Evolutionary conservation across 2,329 filamentous ascomycete species (phyloP), one percentile per base, ranked within the genome.

Genomic region (Penicillium rolfsii): DNA sequence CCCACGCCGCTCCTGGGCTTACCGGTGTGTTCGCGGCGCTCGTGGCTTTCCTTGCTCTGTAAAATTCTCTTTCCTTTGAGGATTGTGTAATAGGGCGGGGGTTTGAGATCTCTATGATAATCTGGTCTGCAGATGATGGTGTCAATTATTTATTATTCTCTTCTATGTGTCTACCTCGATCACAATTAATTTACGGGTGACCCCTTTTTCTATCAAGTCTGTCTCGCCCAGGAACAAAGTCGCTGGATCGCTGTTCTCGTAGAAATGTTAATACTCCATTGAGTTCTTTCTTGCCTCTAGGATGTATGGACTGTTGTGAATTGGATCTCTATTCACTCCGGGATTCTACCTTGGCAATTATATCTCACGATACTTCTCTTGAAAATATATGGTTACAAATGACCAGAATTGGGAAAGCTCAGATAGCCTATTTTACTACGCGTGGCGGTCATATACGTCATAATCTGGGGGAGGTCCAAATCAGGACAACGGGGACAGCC

Each of bases 31-130:
- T 56, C 19, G 48, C 48, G 22, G 36, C 58, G 14, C 7, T 52
- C 36, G 46, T 56, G 35, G 53, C 46, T 2, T 49, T 52, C 46
- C 46, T 57, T 11, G 46, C 55, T 33, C 38, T 52, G 35, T 55
- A 46, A 45, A 55, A 35, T 22, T 22, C 19, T 14, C 1, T 24
- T 24, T 33, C 19, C 2, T 3, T 14, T 16, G 38, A 24, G 52
- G 28, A n/a, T 26, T 28, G 12, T 26, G 14, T 8, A 1, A 16
- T n/a, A 14, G 22, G 35, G 14, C 19, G 14, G 50, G 11, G 19
- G 1, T 5, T 30, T 30, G 22, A 7, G 12, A 24, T 28, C 8
- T 14, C 24, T 14, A 11, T 50, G 26, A 33, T 36, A n/a, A 24
- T 5, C 2, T 52, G 48, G 33, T 52, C 22, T 28, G 35, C 19